A percentile compares a stretch with the other conserved stretches of the same genome.
Conservation (phyloP, 306 rosid species). For the Mimosa bimucronata region DNA sequence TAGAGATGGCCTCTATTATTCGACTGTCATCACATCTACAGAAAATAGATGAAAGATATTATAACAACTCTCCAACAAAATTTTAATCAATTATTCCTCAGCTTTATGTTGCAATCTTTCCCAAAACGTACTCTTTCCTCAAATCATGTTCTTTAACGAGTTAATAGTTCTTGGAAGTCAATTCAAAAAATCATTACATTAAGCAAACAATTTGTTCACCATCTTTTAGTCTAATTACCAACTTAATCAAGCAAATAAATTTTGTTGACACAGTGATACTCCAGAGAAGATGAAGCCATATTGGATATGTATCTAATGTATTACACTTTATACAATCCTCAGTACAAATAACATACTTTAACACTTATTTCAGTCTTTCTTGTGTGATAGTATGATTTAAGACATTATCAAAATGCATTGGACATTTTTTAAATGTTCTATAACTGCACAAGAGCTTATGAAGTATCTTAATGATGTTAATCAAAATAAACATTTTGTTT, state of each 20-base stretch:
- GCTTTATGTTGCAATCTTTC: not conserved
- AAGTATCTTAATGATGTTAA: not conserved
- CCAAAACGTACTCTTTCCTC: not conserved
- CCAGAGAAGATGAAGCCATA: not conserved
- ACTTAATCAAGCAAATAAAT: not conserved
- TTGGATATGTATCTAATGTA: not conserved
- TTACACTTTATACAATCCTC: not conserved
- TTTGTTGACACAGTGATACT: not conserved
- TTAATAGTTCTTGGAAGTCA: not conserved
- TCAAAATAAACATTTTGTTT: not conserved
- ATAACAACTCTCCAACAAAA: slow-evolving; percentile 2
- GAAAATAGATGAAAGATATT: slow-evolving; percentile 11
- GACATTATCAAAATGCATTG: not conserved
- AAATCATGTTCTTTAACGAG: not conserved
- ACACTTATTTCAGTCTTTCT: not conserved
- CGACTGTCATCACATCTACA: slow-evolving; percentile 7
- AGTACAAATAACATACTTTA: not conserved
- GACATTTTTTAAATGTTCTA: not conserved
- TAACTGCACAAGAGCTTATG: not conserved
- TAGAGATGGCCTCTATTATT: not conserved
- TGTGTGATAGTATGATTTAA: not conserved
- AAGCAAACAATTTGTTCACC: not conserved
- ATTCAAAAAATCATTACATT: not conserved
- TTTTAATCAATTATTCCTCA: not conserved
- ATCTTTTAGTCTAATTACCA: not conserved